Percentiles rank a stretch among this genome's conserved stretches.
Evolutionary conservation across 2,329 filamentous ascomycete species (phyloP).

Genomic region (Bipolaris bicolor): DNA sequence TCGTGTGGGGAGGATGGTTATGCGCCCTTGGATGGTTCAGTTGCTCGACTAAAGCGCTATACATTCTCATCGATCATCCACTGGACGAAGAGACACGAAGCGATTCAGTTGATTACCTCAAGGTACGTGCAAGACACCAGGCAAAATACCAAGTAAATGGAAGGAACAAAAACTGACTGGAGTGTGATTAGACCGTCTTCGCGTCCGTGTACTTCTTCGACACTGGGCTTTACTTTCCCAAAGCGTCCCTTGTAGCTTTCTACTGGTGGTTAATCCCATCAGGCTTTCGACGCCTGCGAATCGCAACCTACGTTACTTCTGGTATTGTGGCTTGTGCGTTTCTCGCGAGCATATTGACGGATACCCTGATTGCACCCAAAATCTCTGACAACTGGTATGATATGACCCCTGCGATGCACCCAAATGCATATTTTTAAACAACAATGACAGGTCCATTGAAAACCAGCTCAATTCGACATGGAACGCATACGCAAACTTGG

Average conservation of each 20-base stretch:
- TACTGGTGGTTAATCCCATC: slow-evolving; percentile 35
- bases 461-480: slow-evolving; percentile 28
- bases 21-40: slow-evolving; percentile 26
- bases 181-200: slow-evolving; percentile 23
- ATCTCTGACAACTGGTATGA: slow-evolving; percentile 31
- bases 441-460: slow-evolving; percentile 18
- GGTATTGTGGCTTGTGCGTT: slow-evolving; percentile 15
- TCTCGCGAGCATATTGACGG: slow-evolving; percentile 23
- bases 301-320: slow-evolving; percentile 21
- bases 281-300: slow-evolving; percentile 25
- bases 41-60: slow-evolving; percentile 26
- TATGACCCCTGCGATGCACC: background rate
- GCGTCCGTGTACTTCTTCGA: slow-evolving; percentile 29
- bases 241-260: slow-evolving; percentile 28
- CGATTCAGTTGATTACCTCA: slow-evolving; percentile 26
- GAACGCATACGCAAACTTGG: slow-evolving; percentile 23
- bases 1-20: slow-evolving; percentile 30
- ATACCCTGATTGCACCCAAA: slow-evolving; percentile 16
- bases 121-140: slow-evolving; percentile 5
- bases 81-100: slow-evolving; percentile 21
- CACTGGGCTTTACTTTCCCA: slow-evolving; percentile 31
- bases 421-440: background rate
- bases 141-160: background rate
- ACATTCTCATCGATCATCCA: slow-evolving; percentile 23
- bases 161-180: background rate